Conservation (phyloP, 208 protist species). For the Crithidia fasciculata region DNA sequence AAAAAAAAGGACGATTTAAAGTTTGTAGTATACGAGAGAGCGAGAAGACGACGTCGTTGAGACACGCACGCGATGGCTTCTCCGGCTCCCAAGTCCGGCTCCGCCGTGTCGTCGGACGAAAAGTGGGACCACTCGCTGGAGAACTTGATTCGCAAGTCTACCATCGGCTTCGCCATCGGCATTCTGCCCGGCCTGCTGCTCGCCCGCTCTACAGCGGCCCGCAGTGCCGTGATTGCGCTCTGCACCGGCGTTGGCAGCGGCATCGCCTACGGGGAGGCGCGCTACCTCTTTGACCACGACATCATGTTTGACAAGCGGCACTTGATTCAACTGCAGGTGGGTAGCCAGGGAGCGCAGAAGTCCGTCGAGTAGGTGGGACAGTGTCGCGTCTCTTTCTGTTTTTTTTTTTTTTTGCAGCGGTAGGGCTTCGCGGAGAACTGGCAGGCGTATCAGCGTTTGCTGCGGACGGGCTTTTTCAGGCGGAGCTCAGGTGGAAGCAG, state of each 20-base stretch:
- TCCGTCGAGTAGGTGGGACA: conserved; percentile 4
- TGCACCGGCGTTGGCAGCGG: conserved; percentile 80
- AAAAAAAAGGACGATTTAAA: background rate
- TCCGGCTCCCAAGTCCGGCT: conserved; percentile 11
- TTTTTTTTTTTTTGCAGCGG: too few relatives aligned
- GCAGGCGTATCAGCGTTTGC: too few relatives aligned
- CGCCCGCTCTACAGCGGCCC: conserved; percentile 66
- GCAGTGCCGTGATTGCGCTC: conserved; percentile 63
- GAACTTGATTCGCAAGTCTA: conserved; percentile 86
- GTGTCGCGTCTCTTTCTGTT: too few relatives aligned
- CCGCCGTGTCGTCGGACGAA: conserved; percentile 66
- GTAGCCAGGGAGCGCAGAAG: conserved; percentile 11
- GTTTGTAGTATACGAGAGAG: background rate
- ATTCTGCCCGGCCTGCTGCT: conserved; percentile 79
- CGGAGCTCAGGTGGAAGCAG: too few relatives aligned
- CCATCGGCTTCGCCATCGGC: conserved; percentile 72
- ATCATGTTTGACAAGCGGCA: conserved; percentile 88
- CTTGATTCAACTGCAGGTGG: conserved; percentile 56
- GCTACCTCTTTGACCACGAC: conserved; percentile 90
- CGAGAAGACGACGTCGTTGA: background rate
- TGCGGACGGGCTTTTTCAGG: too few relatives aligned
- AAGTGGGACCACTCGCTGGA: conserved; percentile 93
- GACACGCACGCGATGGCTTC: background rate
- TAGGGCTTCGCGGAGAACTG: too few relatives aligned
- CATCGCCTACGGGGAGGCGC: conserved; percentile 87